A percentile compares a stretch with the other conserved stretches of the same genome.
phyloP scores from a whole-genome alignment of 1,139 yeast species.

The Pneumocystis jirovecii region DNA sequence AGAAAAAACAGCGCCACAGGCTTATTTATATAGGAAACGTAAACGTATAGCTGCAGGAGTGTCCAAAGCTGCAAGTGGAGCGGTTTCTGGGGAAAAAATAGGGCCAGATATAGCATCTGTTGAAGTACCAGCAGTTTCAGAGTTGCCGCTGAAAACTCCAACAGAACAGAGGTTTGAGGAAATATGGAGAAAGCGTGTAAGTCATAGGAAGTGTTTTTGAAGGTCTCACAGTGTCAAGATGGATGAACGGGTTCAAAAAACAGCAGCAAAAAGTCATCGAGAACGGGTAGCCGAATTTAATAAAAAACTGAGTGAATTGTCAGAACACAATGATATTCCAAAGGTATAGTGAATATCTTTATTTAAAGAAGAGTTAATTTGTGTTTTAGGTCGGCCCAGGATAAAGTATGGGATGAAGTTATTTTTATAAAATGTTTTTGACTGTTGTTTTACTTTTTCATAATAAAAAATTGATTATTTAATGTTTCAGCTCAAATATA shows the following conservation, averaged over 20 bases:
- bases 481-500: no score
- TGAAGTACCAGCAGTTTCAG: neutral
- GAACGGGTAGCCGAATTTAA: slow-evolving; percentile 19
- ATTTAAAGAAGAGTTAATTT: neutral
- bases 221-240: slow-evolving; percentile 18
- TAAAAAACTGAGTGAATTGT: slow-evolving; percentile 16
- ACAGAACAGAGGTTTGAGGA: neutral
- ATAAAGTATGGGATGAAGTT: no score
- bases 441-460: no score
- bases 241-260: slow-evolving; percentile 14
- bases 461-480: no score
- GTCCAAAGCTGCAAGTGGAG: neutral
- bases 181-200: neutral
- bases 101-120: neutral
- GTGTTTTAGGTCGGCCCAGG: neutral
- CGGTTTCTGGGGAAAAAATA: neutral
- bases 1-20: no score
- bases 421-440: no score
- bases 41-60: neutral
- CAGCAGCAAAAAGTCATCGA: slow-evolving; percentile 17
- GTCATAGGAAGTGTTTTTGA: neutral
- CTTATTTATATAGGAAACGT: neutral
- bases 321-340: slow-evolving; percentile 22
- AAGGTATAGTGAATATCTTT: slow-evolving; percentile 9
- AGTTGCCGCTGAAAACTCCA: neutral